phyloP scores from a whole-genome alignment of 2,329 filamentous ascomycete species.

The Ophidiomyces ophidiicola region DNA sequence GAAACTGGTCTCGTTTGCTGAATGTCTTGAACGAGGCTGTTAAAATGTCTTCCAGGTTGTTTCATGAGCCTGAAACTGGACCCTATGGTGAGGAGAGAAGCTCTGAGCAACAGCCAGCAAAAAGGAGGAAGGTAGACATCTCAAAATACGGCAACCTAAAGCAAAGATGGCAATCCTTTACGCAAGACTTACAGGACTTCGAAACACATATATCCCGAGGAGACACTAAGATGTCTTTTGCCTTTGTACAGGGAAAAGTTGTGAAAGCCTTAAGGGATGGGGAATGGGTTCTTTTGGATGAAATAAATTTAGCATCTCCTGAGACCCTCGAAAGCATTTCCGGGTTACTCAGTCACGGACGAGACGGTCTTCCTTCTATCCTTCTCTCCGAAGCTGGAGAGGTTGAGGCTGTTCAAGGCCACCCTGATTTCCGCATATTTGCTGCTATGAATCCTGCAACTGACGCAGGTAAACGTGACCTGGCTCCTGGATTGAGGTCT shows the following conservation, averaged over 20 bases:
- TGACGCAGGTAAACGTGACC: slow-evolving; percentile 88
- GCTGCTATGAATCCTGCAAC: slow-evolving; percentile 99
- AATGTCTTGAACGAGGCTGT: slow-evolving; percentile 82
- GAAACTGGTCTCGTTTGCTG: slow-evolving; percentile 76
- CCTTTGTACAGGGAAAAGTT: slow-evolving; percentile 90
- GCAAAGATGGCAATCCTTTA: slow-evolving; percentile 70
- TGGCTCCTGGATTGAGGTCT: slow-evolving; percentile 76
- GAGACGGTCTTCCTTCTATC: slow-evolving; percentile 62
- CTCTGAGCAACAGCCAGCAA: slow-evolving; percentile 53
- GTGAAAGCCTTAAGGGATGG: slow-evolving; percentile 92
- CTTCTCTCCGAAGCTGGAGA: slow-evolving; percentile 87
- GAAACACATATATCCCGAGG: slow-evolving; percentile 61
- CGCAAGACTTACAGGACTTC: slow-evolving; percentile 60
- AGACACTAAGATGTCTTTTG: slow-evolving; percentile 77
- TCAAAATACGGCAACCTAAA: slow-evolving; percentile 44
- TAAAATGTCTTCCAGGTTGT: slow-evolving; percentile 66
- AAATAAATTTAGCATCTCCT: slow-evolving; percentile 90
- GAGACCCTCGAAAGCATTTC: slow-evolving; percentile 91
- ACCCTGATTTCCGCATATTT: slow-evolving; percentile 89
- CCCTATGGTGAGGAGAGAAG: slow-evolving; percentile 28
- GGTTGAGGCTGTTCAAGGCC: slow-evolving; percentile 76
- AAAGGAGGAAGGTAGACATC: slow-evolving; percentile 54
- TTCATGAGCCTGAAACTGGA: slow-evolving; percentile 44
- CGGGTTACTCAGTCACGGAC: slow-evolving; percentile 66
- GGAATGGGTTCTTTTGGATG: slow-evolving; percentile 92